Base-by-base conservation (phyloP, 768 basidiomycete species). In the Tylopilus balloui region DNA sequence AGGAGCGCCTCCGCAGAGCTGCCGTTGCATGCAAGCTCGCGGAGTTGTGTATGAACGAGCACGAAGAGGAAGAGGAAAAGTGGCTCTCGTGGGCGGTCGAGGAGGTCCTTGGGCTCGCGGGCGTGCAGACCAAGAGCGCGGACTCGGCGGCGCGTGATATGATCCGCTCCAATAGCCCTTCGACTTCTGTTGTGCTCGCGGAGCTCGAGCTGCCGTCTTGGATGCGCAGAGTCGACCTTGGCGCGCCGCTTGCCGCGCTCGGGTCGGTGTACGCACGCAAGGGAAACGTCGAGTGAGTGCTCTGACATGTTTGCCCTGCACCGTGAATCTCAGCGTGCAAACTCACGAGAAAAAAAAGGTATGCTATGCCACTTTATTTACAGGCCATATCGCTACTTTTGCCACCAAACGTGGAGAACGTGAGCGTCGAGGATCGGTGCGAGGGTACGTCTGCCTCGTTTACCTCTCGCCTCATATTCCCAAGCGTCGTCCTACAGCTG, bases 231-330 rank as follows among this genome's bases (percentile, higher is more conserved):
- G 73, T 76, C 19, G 83, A 87, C 54, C 66, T 88, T 21, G 83
- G 79, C 17, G 81, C 83, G 10, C 85, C 84, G 2, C 71, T 88
- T 28, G 84, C 85, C 56, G 79, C 83, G 1, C 71, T 88, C 4
- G 86, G 79, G 1, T 69, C 74, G 4, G 80, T 81, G 45, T 86
- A 87, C 53, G 76, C 78, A 4, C 69, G 71, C 28, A 68, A 69
- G 29, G 83, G 80, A 19, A 78, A 78, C 48, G 54, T 72, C n/a
- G 76, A 82, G 55, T 51, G 37, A 47, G 64, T 56, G 6, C 32
- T 27, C n/a, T n/a, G 15, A 8, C 29, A 45, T 10, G 11, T 34
- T 53, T 23, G 4, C n/a, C 15, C 4, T 6, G 24, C 20, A 8
- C 2, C 28, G 11, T 9, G 8, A 25, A 31, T 35, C 21, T 23